Evolutionary conservation across 768 basidiomycete species (phyloP), one percentile per base, ranked within the genome.

Genomic region (Suillus decipiens): DNA sequence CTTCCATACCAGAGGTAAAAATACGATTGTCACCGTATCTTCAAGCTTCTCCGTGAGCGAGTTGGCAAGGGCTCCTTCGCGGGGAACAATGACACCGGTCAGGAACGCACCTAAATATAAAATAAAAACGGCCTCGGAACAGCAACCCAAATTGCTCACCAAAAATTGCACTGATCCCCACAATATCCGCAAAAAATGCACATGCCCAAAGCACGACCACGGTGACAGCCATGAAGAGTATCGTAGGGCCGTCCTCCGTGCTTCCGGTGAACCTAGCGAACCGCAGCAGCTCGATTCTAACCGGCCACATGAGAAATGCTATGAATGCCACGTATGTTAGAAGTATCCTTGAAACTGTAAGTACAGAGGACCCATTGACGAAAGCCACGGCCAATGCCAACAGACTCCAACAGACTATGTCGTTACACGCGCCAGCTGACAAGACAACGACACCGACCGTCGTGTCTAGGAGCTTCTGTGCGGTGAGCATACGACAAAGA

Each of bases 91-190:
- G 43, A 89, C 71, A 1, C 91, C 96, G 0, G 85, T 86, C 22
- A 96, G 70, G 78, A 98, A 98, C 0, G 92, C 93, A 59, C 88
- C 88, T 89, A 63, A 11, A 36, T 31, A 70, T n/a, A 10, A 22
- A 7, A 33, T 15, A 11, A 56, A 36, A 8, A 10, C 7, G 15
- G 2, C 37, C 0, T 28, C 17, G 5, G 5, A 64, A 59, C 24
- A 28, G 8, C 5, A 45, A 36, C 31, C 41, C 17, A 61, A 9
- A 59, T 63, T 4, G 67, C 77, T 33, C 60, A 84, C 95, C 94
- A 70, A 96, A 96, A 63, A 96, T 93, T 19, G 93, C 89, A 71
- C 93, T 90, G 12, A 94, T 92, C n/a, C 95, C 96, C 68, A 98
- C 93, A 64, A 94, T 81, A 69, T 96, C 95, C 0, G 95, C 96